Evolutionary conservation across 73 alveolate genomes (phyloP), one percentile per base, ranked within the genome.

Genomic region (Paramecium biaurelia): DNA sequence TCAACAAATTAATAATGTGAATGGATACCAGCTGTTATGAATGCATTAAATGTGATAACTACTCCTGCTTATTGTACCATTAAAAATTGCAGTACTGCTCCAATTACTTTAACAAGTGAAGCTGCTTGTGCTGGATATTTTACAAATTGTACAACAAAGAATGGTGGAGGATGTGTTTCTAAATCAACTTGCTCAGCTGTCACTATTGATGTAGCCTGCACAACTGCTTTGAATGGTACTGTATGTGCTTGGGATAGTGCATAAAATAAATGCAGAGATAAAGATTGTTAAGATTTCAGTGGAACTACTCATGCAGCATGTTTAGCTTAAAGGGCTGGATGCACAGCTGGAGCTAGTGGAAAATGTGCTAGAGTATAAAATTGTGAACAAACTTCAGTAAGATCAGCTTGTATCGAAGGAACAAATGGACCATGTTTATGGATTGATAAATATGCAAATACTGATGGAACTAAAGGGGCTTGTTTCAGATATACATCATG

Each of bases 121-220:
- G 70, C 82, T 11, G 38, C 47, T 3, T 79, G 90, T 6, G 41
- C 45, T 43, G 70, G 63, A 42, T 79, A 79, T 45, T 43, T 24
- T 20, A 43, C 45, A 23, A 79, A 79, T 42, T 43, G 90, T 21
- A 79, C 90, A 43, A 79, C 90, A 2, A 79, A 79, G 32, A 43
- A 43, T 30, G 90, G 90, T 2, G 90, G 90, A 41, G 90, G 90
- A 20, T 79, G 90, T 43, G 76, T 79, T 30, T n/a, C 45, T 18
- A 79, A 45, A 41, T 41, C 76, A 38, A 41, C 72, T 23, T 79
- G 90, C 47, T 1, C 70, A 42, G 90, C 70, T 4, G 90, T 32
- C 28, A 41, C 34, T 14, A 59, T 79, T 43, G 72, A 20, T 41
- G 90, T 59, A 4, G 90, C 90, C 8, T 79, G 90, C 30, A 79